Base-by-base conservation (phyloP, 148 eudicot species). In the Spergularia bocconei region DNA sequence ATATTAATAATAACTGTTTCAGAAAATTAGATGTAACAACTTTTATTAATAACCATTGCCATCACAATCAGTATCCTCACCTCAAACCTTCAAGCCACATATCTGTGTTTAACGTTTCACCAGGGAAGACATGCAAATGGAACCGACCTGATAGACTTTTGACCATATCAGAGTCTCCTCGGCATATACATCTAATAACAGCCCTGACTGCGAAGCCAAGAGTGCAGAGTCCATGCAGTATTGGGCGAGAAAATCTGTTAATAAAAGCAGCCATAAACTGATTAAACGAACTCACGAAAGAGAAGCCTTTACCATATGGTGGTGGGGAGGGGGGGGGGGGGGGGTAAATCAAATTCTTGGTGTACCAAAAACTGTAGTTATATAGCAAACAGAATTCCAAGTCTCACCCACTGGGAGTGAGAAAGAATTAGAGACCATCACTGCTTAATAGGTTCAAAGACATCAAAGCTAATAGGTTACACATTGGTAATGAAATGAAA, bases 1-100 rank as follows among this genome's bases (percentile, higher is more conserved):
- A 72, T 39, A 0, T 14, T 7, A 17, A 17, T 7, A 17, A 17
- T 29, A 68, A 44, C 7, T 44, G 10, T 44, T 44, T 29, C 36
- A 29, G 36, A 29, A 29, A 29, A 29, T 2, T 29, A 29, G 36
- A 29, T 29, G 14, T 21, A 25, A 33, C 17, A 54, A 50, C 29
- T 13, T 20, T 23, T 13, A 11, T 11, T 21, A 23, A 5, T 67
- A 55, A 6, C 13, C 20, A 65, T 48, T 47, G 71, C 5, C 36
- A 50, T 1, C 11, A 20, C 8, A 25, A 60, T 19, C 39, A 74
- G 39, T 4, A 52, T 67, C 4, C 75, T 57, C 77, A 92, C 98
- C 97, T 90, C 63, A 77, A 80, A 60, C 89, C 96, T 25, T 92
- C 92, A 13, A 92, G 89, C 98, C 98, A 95, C 98, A 95, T 95